A percentile compares a stretch with the other conserved stretches of the same genome.
phyloP scores from a whole-genome alignment of 352 stramenopile species.

The Phytophthora agathidicida region DNA sequence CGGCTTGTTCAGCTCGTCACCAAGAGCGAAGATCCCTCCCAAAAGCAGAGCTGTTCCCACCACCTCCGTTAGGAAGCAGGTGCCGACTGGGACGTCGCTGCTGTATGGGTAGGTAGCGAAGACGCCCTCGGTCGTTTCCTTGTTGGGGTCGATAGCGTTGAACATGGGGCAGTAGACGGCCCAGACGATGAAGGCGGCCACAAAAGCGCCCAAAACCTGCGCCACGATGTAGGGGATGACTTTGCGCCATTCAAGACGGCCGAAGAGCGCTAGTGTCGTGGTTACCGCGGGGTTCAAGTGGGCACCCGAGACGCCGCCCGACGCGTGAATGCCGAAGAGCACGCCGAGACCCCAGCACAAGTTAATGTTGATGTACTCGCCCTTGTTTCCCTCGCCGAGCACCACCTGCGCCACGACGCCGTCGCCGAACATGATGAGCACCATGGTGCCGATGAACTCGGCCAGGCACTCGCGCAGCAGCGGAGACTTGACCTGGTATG shows the following conservation, averaged over 20 bases:
- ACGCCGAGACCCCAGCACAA: constrained; percentile 68
- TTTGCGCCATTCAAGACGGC: constrained; percentile 48
- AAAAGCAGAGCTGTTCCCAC: constrained; percentile 53
- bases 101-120: constrained; percentile 52
- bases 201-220: constrained; percentile 49
- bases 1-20: constrained; percentile 47
- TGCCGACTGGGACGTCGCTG: constrained; percentile 24
- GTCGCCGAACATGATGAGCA: constrained; percentile 63
- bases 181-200: constrained; percentile 43
- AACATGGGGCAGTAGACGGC: constrained; percentile 52
- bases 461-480: constrained; percentile 52
- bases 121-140: constrained; percentile 28
- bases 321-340: constrained; percentile 60
- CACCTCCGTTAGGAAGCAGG: constrained; percentile 54
- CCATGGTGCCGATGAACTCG: constrained; percentile 57
- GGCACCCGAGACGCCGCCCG: constrained; percentile 45
- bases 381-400: constrained; percentile 44
- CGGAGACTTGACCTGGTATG: constrained; percentile 44
- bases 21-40: constrained; percentile 51
- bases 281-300: constrained; percentile 66
- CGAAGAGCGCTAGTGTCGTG: constrained; percentile 46
- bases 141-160: constrained; percentile 46
- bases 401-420: constrained; percentile 60
- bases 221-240: constrained; percentile 47
- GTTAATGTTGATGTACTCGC: constrained; percentile 64